Evolutionary conservation across 1,139 yeast genomes (phyloP).

Genomic region (Geotrichum fermentans): DNA sequence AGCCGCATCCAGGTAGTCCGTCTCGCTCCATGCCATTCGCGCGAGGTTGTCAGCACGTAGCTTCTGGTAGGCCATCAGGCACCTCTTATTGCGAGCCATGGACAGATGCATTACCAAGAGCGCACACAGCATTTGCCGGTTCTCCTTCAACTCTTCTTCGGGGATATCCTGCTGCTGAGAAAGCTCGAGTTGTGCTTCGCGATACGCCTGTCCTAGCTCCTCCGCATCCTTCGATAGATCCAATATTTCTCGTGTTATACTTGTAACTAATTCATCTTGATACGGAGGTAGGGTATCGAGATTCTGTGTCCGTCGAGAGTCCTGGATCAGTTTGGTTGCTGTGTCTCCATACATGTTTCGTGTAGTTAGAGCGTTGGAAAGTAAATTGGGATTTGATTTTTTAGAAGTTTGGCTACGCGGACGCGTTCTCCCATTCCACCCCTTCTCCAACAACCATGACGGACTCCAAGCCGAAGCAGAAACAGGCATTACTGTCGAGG

Average conservation of each 20-base stretch:
- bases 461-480: not conserved
- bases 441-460: not conserved
- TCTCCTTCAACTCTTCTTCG: conserved; percentile 44
- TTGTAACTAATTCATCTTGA: conserved; percentile 70
- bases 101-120: conserved; percentile 75
- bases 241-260: conserved; percentile 45
- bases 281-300: conserved; percentile 67
- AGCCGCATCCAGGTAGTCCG: conserved; percentile 35
- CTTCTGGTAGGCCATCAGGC: conserved; percentile 76
- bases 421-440: too few species aligned
- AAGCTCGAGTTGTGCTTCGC: conserved; percentile 32
- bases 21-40: conserved; percentile 64
- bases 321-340: conserved; percentile 74
- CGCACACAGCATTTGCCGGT: conserved; percentile 49
- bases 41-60: conserved; percentile 65
- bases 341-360: conserved; percentile 79
- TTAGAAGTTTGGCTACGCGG: not conserved
- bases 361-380: too few species aligned
- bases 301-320: conserved; percentile 72
- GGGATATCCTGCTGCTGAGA: conserved; percentile 12
- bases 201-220: conserved; percentile 38
- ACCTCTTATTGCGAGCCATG: conserved; percentile 82
- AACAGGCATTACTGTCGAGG: conserved; percentile 4
- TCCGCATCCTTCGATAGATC: conserved; percentile 48
- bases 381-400: too few species aligned